A percentile compares a stretch with the other conserved stretches of the same genome.
Evolutionary conservation across 2,329 filamentous ascomycete genomes (phyloP).

Genomic region (Stachybotrys chartarum): DNA sequence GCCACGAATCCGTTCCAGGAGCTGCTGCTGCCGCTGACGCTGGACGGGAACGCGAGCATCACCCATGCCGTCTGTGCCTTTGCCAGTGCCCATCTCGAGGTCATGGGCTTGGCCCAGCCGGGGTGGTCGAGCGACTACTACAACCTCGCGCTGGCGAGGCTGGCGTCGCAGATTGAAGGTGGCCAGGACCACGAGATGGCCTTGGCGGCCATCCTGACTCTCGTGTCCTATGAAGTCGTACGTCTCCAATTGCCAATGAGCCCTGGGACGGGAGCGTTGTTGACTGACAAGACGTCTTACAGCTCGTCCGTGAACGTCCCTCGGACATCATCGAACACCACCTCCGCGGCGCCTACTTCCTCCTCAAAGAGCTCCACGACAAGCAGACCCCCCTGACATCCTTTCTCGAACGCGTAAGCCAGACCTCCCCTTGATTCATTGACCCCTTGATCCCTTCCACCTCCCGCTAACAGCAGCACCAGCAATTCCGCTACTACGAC

Average conservation of each 20-base stretch:
- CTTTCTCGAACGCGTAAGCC: neutral
- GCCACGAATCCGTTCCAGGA: neutral
- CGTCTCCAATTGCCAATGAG: neutral
- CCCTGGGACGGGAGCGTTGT: neutral
- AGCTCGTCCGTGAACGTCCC: neutral
- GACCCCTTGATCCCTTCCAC: too few relatives aligned
- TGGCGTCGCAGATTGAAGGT: neutral
- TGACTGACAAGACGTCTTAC: neutral
- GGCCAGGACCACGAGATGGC: neutral
- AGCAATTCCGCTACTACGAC: constrained; percentile 2
- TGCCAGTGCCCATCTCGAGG: neutral
- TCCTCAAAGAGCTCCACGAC: neutral
- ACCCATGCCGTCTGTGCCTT: constrained; percentile 1
- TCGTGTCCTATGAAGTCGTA: neutral
- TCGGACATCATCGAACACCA: neutral
- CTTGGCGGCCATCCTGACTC: neutral
- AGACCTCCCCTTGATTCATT: neutral
- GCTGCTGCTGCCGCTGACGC: neutral
- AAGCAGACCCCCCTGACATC: neutral
- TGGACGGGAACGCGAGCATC: neutral
- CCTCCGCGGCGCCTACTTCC: neutral
- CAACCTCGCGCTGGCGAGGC: neutral
- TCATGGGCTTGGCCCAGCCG: neutral
- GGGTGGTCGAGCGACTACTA: neutral
- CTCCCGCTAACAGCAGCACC: neutral